Percentiles rank a stretch among this genome's conserved stretches.
These are phyloP conservation scores for Chlorella ohadii DNA, from an alignment of 139 green algal genomes.

Conservation along the genomic window DNA sequence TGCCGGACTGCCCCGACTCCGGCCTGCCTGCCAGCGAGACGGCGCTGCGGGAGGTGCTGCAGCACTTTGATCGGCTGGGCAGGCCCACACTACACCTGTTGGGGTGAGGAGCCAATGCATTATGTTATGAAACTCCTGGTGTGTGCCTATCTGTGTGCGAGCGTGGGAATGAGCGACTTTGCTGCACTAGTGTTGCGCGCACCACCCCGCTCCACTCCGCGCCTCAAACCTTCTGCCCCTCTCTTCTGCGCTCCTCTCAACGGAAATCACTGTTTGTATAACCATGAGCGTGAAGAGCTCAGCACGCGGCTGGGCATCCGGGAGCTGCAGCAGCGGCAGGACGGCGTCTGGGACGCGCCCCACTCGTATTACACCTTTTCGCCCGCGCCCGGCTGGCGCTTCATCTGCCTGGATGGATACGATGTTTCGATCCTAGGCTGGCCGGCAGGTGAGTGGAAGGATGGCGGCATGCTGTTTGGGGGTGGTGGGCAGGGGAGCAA, in stretches of 20 bases:
- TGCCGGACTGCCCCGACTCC: not conserved
- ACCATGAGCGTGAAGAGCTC: conserved; percentile 57
- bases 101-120: not conserved
- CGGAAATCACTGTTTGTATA: conserved; percentile 85
- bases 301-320: conserved; percentile 41
- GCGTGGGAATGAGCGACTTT: too few species aligned
- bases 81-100: conserved; percentile 68
- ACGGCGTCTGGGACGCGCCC: not conserved
- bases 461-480: too few species aligned
- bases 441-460: not conserved
- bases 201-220: too few species aligned
- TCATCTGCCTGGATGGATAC: conserved; percentile 86
- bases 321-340: not conserved
- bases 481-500: too few species aligned
- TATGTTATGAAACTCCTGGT: too few species aligned
- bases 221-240: too few species aligned
- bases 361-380: conserved; percentile 73
- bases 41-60: conserved; percentile 55
- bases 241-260: too few species aligned
- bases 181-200: too few species aligned
- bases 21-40: conserved; percentile 25
- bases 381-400: conserved; percentile 60
- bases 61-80: conserved; percentile 51
- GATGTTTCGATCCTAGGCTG: conserved; percentile 74
- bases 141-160: too few species aligned